These are phyloP conservation scores for Phytophthora fragariaefolia DNA, from an alignment of 352 stramenopile genomes.

Conservation along the genomic window DNA sequence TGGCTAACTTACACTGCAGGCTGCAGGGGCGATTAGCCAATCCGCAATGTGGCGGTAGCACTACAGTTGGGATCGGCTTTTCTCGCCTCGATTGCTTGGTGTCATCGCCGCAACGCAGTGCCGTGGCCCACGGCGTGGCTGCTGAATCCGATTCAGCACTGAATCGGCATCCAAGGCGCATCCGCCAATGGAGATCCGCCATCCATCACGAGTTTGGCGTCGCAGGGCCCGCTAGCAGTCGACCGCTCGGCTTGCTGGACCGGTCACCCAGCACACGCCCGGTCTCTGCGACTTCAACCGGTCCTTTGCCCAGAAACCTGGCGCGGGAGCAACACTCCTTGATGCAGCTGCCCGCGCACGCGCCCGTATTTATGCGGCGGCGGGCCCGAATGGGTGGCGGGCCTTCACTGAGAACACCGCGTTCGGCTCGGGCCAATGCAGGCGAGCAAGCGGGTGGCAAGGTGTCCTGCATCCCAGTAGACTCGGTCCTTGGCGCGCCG, in stretches of 20 bases:
- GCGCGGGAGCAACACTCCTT: slow-evolving; percentile 13
- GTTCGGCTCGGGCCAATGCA: neutral
- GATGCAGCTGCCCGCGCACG: slow-evolving; percentile 21
- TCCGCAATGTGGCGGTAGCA: no score
- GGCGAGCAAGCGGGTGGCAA: neutral
- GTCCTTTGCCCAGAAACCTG: slow-evolving; percentile 26
- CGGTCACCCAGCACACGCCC: slow-evolving; percentile 6
- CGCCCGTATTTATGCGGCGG: slow-evolving; percentile 28
- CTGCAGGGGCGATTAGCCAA: no score
- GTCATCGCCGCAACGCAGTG: no score
- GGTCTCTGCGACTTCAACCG: slow-evolving; percentile 22
- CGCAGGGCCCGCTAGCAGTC: slow-evolving; percentile 3
- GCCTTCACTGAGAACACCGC: neutral
- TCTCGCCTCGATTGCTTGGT: no score
- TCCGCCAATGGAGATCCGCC: no score
- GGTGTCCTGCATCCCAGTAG: neutral
- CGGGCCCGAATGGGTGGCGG: slow-evolving; percentile 16
- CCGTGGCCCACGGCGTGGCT: no score
- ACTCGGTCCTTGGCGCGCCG: neutral
- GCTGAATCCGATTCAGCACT: no score
- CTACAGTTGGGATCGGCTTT: no score
- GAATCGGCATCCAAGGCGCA: no score
- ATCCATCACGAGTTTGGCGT: neutral
- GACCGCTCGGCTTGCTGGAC: slow-evolving; percentile 2
- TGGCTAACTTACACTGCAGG: no score